phyloP scores from a whole-genome alignment of 495 filamentous ascomycete species.

The Amorphotheca resinae region DNA sequence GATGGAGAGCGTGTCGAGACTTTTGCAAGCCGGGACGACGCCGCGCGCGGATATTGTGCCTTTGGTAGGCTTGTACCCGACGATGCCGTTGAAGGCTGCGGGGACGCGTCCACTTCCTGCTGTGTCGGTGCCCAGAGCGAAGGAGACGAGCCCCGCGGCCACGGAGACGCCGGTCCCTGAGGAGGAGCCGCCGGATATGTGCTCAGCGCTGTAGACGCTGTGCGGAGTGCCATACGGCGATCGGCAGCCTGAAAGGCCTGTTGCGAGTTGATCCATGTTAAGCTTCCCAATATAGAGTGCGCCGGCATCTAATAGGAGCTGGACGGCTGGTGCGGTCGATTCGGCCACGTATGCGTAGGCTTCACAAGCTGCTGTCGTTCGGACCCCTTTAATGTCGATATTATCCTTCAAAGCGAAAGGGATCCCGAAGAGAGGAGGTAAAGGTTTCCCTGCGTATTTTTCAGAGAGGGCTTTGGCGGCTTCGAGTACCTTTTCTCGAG shows the following conservation, averaged over 20 bases:
- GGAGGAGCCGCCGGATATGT: slow-evolving; percentile 53
- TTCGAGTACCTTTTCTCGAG: slow-evolving; percentile 26
- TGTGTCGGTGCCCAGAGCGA: slow-evolving; percentile 53
- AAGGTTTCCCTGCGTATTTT: slow-evolving; percentile 31
- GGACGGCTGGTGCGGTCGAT: slow-evolving; percentile 25
- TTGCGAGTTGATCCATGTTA: slow-evolving; percentile 59
- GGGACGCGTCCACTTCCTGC: slow-evolving; percentile 54
- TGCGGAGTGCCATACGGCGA: slow-evolving; percentile 47
- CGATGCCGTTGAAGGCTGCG: slow-evolving; percentile 49
- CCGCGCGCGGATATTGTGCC: slow-evolving; percentile 48
- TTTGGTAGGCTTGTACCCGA: slow-evolving; percentile 57
- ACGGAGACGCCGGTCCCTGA: slow-evolving; percentile 47
- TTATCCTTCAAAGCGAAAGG: slow-evolving; percentile 55
- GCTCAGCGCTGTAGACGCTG: slow-evolving; percentile 38
- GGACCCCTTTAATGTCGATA: slow-evolving; percentile 44
- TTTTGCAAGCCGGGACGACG: slow-evolving; percentile 48
- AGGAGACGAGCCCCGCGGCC: slow-evolving; percentile 43
- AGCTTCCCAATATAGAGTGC: slow-evolving; percentile 53
- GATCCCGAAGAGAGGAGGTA: slow-evolving; percentile 49
- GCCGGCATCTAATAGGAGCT: slow-evolving; percentile 33
- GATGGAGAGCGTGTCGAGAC: slow-evolving; percentile 48
- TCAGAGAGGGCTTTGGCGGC: slow-evolving; percentile 31
- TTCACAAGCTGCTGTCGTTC: slow-evolving; percentile 48
- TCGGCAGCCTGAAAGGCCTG: slow-evolving; percentile 46
- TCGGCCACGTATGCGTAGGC: slow-evolving; percentile 37